Evolutionary conservation across 768 basidiomycete species (phyloP).

Genomic region (Psilocybe tampanensis): DNA sequence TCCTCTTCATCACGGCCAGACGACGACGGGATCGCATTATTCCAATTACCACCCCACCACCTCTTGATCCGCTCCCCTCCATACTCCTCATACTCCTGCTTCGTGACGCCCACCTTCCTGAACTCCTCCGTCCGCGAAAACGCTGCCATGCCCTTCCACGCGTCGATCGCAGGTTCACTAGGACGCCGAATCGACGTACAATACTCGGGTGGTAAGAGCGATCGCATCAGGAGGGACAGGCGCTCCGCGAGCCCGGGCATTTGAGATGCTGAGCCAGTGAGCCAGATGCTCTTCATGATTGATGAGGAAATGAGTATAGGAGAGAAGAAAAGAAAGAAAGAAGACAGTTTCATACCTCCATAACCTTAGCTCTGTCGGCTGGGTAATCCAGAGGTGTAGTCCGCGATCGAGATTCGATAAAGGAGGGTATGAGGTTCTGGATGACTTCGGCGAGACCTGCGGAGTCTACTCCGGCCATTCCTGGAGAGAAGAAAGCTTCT

Average conservation of each 20-base stretch:
- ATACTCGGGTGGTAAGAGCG: conserved; percentile 84
- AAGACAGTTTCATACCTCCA: conserved; percentile 55
- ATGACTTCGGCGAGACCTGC: conserved; percentile 94
- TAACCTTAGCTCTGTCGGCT: conserved; percentile 69
- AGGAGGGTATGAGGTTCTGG: conserved; percentile 67
- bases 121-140: conserved; percentile 65
- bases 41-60: conserved; percentile 96
- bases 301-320: neutral
- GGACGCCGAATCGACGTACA: conserved; percentile 59
- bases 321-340: neutral
- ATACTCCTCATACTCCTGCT: conserved; percentile 86
- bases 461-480: conserved; percentile 93
- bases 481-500: conserved; percentile 91
- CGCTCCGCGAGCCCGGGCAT: conserved; percentile 70
- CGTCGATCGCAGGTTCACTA: conserved; percentile 71
- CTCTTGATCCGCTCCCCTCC: conserved; percentile 85
- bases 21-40: conserved; percentile 31
- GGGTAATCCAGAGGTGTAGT: conserved; percentile 52
- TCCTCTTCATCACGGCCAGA: neutral
- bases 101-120: conserved; percentile 58
- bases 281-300: conserved; percentile 73
- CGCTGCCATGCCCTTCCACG: conserved; percentile 93
- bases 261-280: conserved; percentile 83
- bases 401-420: conserved; percentile 23
- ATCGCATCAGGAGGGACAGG: conserved; percentile 74